phyloP scores from a whole-genome alignment of 2,329 filamentous ascomycete genomes.

The Pseudogymnoascus sp. region DNA sequence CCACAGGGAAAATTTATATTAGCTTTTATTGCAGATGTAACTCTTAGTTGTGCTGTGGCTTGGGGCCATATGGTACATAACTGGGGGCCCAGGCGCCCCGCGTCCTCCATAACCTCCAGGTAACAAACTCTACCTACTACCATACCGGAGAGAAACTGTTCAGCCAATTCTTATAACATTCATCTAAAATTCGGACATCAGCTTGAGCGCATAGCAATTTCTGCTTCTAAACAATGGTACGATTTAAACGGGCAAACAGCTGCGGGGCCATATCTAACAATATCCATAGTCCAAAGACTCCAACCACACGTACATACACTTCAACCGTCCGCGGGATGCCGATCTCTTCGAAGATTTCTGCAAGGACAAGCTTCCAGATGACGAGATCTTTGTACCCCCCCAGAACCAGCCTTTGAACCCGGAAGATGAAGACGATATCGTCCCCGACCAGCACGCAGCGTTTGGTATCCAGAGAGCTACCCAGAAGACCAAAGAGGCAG shows the following conservation, averaged over 20 bases:
- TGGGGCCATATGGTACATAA: background rate
- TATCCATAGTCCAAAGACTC: conserved; percentile 52
- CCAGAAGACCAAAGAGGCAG: conserved; percentile 59
- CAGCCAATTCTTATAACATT: background rate
- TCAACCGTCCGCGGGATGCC: conserved; percentile 61
- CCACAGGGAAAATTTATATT: background rate
- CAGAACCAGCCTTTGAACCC: conserved; percentile 76
- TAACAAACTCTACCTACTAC: background rate
- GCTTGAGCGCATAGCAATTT: background rate
- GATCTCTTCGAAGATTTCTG: conserved; percentile 73
- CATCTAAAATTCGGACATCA: background rate
- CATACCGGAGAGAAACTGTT: background rate
- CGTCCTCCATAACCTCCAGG: conserved; percentile 4
- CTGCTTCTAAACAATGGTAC: background rate
- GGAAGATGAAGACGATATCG: conserved; percentile 81
- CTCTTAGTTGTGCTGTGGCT: background rate
- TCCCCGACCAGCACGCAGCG: conserved; percentile 79
- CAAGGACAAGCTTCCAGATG: conserved; percentile 60
- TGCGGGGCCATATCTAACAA: background rate
- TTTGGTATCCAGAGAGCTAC: conserved; percentile 80
- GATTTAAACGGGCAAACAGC: background rate
- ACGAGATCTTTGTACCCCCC: conserved; percentile 74
- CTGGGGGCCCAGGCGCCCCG: background rate
- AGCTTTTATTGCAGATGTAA: background rate
- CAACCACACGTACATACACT: conserved; percentile 65